Percentiles rank a stretch among this genome's conserved stretches.
Conservation (phyloP, 78 protist species). For the Speleostelium caveatum region DNA sequence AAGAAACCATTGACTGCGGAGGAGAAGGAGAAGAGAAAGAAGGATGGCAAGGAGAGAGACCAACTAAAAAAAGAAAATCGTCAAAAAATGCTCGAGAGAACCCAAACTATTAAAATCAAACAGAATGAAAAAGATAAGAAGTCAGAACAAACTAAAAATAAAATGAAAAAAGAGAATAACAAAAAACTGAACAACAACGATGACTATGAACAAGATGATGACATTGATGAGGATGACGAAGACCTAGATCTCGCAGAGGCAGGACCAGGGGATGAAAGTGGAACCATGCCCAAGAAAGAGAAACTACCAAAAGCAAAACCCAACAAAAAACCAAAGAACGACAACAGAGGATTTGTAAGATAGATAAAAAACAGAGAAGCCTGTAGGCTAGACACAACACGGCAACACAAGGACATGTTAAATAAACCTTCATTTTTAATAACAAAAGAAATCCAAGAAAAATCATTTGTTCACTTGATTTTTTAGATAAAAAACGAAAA, state of each 20-base stretch:
- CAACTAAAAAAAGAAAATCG: constrained; percentile 46
- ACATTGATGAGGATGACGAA: neutral
- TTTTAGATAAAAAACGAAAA: no score
- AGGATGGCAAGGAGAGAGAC: constrained; percentile 29
- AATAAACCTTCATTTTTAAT: no score
- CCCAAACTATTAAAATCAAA: constrained; percentile 1
- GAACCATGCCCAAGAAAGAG: neutral
- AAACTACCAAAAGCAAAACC: constrained; percentile 49
- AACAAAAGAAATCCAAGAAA: no score
- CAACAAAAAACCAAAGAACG: constrained; percentile 31
- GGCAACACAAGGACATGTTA: no score
- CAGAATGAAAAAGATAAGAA: constrained; percentile 30
- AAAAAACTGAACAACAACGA: neutral
- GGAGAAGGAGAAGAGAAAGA: constrained; percentile 1
- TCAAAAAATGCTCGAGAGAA: constrained; percentile 31
- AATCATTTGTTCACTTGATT: no score
- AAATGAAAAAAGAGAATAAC: neutral
- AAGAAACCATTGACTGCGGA: neutral
- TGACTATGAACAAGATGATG: neutral
- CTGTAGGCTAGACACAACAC: no score
- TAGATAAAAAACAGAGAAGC: no score
- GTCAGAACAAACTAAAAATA: constrained; percentile 11
- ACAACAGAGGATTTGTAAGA: constrained; percentile 29
- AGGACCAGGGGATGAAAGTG: constrained; percentile 8
- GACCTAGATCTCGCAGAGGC: neutral